Evolutionary conservation across 768 basidiomycete species (phyloP), one percentile per base, ranked within the genome.

Genomic region (Daedaleopsis sinensis): DNA sequence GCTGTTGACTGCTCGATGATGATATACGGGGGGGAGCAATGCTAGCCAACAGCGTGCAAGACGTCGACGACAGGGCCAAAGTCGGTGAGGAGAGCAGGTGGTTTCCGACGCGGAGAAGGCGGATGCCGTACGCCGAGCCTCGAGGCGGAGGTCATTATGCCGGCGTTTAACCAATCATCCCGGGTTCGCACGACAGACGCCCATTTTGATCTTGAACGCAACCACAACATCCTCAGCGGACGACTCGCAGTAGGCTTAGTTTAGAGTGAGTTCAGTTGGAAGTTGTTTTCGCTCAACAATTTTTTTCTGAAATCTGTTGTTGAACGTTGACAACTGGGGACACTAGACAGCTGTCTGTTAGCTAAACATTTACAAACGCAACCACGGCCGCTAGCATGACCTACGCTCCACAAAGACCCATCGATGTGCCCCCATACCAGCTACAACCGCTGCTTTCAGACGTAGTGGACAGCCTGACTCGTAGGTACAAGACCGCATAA

Each of bases 401-500:
- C 13, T 65, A 52, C 13, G 63, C 66, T 1, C 66, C 63, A 3
- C 61, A 59, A 23, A 60, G 47, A 10, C 64, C 67, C 1, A 12
- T 68, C 23, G 70, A 85, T 47, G 78, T 88, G 5, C 85, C 88
- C 10, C 89, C 87, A 11, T 91, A 87, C 71, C 78, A 83, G 59
- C 68, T 87, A 19, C 69, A 61, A 53, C 58, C 61, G n/a, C 59
- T 71, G 37, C 55, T 71, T 47, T 61, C 58, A 48, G 62, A 58
- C 15, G 61, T 68, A 57, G 21, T 58, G 23, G 62, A 68, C 12
- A 50, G 58, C 13, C 66, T 63, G 18, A 58, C 58, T 44, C 56
- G 67, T 67, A 43, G 54, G 63, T 58, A 49, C 47, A 49, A 49
- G 47, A 23, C 12, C 11, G 18, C 4, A 35, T 66, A 13, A 44